Evolutionary conservation across 1,139 yeast species (phyloP).

Genomic region (Hansenula anomala): DNA sequence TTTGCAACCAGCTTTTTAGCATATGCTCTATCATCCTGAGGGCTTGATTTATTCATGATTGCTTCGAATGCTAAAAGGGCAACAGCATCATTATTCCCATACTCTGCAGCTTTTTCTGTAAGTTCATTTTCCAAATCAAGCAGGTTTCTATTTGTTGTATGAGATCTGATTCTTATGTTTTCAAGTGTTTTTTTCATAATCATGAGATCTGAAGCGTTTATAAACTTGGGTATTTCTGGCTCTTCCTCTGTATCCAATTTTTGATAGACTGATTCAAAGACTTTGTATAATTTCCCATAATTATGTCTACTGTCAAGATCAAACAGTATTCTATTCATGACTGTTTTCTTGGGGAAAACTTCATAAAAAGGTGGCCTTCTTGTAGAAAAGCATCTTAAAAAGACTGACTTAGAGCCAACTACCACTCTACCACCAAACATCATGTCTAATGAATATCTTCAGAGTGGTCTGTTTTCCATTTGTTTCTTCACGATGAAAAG

Average conservation of each 20-base stretch:
- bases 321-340: constrained; percentile 54
- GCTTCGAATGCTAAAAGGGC: constrained; percentile 65
- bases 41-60: constrained; percentile 26
- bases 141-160: constrained; percentile 49
- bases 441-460: too few relatives aligned
- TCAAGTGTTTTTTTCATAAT: constrained; percentile 62
- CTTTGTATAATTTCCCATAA: constrained; percentile 48
- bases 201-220: constrained; percentile 57
- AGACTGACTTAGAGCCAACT: not conserved
- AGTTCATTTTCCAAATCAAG: constrained; percentile 62
- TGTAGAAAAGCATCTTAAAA: constrained; percentile 7
- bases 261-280: constrained; percentile 45
- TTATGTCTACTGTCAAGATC: constrained; percentile 59
- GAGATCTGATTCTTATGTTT: constrained; percentile 55
- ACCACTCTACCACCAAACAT: too few relatives aligned
- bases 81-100: constrained; percentile 79
- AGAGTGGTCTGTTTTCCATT: too few relatives aligned
- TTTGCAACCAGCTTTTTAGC: constrained; percentile 61
- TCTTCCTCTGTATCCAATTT: constrained; percentile 33
- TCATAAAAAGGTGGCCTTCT: constrained; percentile 40
- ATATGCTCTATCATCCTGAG: constrained; percentile 50
- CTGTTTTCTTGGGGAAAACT: constrained; percentile 54
- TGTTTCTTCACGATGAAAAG: too few relatives aligned
- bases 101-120: constrained; percentile 77
- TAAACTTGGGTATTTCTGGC: constrained; percentile 37